Percentiles rank a stretch among this genome's conserved stretches.
These are phyloP conservation scores for Arthrobotrys entomopaga DNA, from an alignment of 2,329 filamentous ascomycete species.

Conservation along the genomic window DNA sequence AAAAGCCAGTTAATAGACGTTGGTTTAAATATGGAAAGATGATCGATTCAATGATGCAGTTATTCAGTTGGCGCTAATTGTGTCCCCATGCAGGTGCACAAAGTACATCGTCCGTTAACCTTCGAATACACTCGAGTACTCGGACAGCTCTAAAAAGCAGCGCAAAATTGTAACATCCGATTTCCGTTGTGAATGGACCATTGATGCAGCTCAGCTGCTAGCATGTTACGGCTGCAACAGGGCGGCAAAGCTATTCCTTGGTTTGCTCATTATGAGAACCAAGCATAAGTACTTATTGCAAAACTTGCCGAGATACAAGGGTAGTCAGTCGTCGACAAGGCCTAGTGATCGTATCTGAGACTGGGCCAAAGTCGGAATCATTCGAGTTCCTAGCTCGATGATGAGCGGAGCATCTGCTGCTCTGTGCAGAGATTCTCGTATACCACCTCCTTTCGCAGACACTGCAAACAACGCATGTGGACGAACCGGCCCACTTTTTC, in stretches of 20 bases:
- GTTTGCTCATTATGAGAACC: not conserved
- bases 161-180: constrained; percentile 8
- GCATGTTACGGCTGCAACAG: not conserved
- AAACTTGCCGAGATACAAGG: constrained; percentile 8
- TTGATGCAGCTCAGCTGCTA: constrained; percentile 28
- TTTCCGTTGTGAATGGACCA: constrained; percentile 6
- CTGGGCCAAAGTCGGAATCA: not conserved
- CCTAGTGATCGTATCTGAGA: not conserved
- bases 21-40: constrained; percentile 11
- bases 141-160: not conserved
- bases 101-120: not conserved
- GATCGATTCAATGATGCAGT: no score
- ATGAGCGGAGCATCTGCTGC: no score
- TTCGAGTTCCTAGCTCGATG: no score
- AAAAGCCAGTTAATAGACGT: constrained; percentile 18
- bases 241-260: constrained; percentile 21
- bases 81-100: not conserved
- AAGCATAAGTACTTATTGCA: not conserved
- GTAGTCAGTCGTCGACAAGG: not conserved
- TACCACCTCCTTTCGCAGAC: constrained; percentile 15
- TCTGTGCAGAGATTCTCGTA: not conserved
- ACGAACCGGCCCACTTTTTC: constrained; percentile 22
- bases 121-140: not conserved
- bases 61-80: constrained; percentile 24
- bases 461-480: constrained; percentile 53